Evolutionary conservation across 208 protist species (phyloP).

Genomic region (Leptomonas seymouri): DNA sequence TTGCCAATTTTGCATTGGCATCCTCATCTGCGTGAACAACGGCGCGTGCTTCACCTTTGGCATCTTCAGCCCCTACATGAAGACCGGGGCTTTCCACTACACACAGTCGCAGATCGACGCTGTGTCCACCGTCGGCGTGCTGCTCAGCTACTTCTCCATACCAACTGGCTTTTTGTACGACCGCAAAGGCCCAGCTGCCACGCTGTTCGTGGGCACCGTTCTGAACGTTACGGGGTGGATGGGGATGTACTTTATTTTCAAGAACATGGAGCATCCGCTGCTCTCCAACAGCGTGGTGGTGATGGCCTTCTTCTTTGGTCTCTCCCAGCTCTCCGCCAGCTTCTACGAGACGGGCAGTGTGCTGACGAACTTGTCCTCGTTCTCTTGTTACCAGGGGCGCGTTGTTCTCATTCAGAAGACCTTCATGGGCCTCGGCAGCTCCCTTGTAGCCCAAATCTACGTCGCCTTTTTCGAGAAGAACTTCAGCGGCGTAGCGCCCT

Average conservation of each 20-base stretch:
- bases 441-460: conserved; percentile 76
- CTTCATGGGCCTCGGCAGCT: conserved; percentile 86
- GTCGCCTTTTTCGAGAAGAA: conserved; percentile 67
- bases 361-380: conserved; percentile 75
- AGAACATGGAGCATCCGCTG: conserved; percentile 41
- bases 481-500: conserved; percentile 47
- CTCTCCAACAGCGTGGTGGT: conserved; percentile 42
- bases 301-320: conserved; percentile 72
- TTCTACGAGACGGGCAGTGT: conserved; percentile 83
- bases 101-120: conserved; percentile 65
- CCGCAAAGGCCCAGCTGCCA: conserved; percentile 48
- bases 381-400: conserved; percentile 76
- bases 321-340: conserved; percentile 83
- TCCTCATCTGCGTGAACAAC: conserved; percentile 81
- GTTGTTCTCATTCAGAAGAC: conserved; percentile 88
- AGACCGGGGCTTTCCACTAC: conserved; percentile 50
- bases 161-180: conserved; percentile 84
- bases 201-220: conserved; percentile 55
- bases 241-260: conserved; percentile 76
- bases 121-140: conserved; percentile 71
- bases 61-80: conserved; percentile 79
- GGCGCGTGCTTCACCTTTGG: conserved; percentile 82
- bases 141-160: conserved; percentile 85
- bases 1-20: conserved; percentile 77
- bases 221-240: conserved; percentile 75